These are phyloP conservation scores for Colletotrichum sp. DNA, from an alignment of 2,329 filamentous ascomycete genomes.

Conservation along the genomic window DNA sequence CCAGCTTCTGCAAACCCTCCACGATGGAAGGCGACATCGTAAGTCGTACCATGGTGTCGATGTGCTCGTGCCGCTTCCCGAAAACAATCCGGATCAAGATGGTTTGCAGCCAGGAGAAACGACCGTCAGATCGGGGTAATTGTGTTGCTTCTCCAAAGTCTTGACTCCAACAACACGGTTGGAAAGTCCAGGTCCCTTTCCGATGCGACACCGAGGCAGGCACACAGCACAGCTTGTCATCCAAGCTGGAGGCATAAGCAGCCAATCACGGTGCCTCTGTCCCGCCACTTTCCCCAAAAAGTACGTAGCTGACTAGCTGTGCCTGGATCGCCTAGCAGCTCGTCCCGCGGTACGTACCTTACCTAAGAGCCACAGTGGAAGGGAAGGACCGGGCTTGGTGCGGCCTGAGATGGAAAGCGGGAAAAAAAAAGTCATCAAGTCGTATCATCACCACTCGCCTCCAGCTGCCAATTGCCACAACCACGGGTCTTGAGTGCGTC, in stretches of 20 bases:
- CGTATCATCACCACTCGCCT: neutral
- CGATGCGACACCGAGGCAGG: neutral
- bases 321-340: neutral
- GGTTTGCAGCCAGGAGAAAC: too few species aligned
- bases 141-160: neutral
- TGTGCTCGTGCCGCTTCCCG: neutral
- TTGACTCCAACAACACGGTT: neutral
- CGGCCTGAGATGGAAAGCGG: neutral
- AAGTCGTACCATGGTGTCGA: conserved; percentile 70
- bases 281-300: neutral
- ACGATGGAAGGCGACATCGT: conserved; percentile 76
- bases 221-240: neutral
- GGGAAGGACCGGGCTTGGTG: neutral
- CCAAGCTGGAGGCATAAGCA: neutral
- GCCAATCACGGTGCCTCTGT: neutral
- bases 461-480: conserved; percentile 11
- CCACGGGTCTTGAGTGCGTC: neutral
- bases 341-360: neutral
- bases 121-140: neutral
- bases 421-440: conserved; percentile 14
- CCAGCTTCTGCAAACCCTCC: conserved; percentile 57
- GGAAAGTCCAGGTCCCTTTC: neutral
- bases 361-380: neutral
- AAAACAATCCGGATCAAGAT: neutral
- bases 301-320: neutral